phyloP scores from a whole-genome alignment of 176 grass and related monocot species.

The Aegilops bicornis region DNA sequence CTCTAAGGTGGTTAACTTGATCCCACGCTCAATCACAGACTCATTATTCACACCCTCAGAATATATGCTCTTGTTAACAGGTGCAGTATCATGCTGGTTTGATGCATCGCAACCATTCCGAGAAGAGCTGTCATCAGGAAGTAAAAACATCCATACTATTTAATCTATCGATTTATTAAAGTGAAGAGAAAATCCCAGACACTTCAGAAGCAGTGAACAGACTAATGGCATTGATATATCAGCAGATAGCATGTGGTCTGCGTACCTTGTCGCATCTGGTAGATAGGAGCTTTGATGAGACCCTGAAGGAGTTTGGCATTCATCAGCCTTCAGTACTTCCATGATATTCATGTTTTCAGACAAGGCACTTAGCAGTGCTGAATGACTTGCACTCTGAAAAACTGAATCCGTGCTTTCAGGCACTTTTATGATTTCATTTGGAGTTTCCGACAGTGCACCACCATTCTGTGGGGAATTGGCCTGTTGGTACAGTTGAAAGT shows the following conservation, averaged over 20 bases:
- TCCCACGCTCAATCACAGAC: conserved; percentile 4
- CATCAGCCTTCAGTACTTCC: conserved; percentile 18
- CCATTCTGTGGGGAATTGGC: neutral
- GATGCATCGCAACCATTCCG: conserved; percentile 30
- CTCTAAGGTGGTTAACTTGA: neutral
- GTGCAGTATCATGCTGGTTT: conserved; percentile 1
- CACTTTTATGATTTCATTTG: conserved; percentile 32
- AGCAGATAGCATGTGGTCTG: neutral
- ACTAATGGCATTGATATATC: neutral
- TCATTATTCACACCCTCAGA: conserved; percentile 4
- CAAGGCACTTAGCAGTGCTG: neutral
- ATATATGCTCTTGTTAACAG: neutral
- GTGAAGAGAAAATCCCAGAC: neutral
- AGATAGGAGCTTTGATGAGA: conserved; percentile 30
- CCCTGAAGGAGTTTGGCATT: conserved; percentile 28
- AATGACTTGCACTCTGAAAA: conserved; percentile 10
- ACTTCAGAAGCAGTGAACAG: conserved; percentile 9
- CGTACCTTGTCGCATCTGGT: conserved; percentile 48
- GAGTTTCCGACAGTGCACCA: conserved; percentile 27
- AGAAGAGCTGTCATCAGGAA: conserved; percentile 28
- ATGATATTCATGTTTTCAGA: conserved; percentile 22
- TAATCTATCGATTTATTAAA: neutral
- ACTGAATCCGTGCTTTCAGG: neutral
- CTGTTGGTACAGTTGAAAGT: conserved; percentile 34
- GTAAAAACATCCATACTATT: neutral